Base-by-base conservation (phyloP, 495 filamentous ascomycete species). In the Penicillium longicatenatum region DNA sequence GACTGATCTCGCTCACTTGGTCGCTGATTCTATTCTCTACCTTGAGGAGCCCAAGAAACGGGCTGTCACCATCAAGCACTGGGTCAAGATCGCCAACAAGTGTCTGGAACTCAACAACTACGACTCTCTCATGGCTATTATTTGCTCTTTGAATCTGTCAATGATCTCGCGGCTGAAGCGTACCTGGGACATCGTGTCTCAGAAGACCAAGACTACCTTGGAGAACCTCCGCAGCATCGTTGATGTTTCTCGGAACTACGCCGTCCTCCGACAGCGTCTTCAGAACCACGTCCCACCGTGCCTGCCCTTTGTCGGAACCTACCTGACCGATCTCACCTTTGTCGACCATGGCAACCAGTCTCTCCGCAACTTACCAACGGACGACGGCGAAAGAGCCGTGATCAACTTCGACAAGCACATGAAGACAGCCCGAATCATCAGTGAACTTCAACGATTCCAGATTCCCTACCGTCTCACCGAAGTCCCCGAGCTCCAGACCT, bases 401-500 rank as follows among this genome's bases (percentile, higher is more conserved):
- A 93, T 99, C 81, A 99, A 99, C 74, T 99, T 97, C 60, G 94
- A 98, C 80, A 99, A 98, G 75, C 90, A 98, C 68, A 88, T 88
- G 68, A 91, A 91, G 68, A 97, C 93, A 3, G 93, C 95, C 8
- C 90, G 89, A 65, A 93, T 97, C 69, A 96, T 99, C 67, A 91
- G 91, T 55, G 93, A 98, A 62, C 82, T 98, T 11, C 94, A 98
- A 71, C 86, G 94, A 24, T 99, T 99, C 81, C 95, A 99, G 69
- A 90, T 97, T 46, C 94, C 95, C 1, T 97, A 99, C 66, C 86
- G 88, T 17, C 81, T 99, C 16, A 79, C 82, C 4, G 90, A 96
- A 64, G 77, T 98, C 14, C 84, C 91, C 0, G 95, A 98, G 62
- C 80, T 99, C 64, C 93, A 98, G 71, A 87, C 93, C 41, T 98